phyloP scores from a whole-genome alignment of 352 stramenopile genomes.

The Phytophthora podocarpi region DNA sequence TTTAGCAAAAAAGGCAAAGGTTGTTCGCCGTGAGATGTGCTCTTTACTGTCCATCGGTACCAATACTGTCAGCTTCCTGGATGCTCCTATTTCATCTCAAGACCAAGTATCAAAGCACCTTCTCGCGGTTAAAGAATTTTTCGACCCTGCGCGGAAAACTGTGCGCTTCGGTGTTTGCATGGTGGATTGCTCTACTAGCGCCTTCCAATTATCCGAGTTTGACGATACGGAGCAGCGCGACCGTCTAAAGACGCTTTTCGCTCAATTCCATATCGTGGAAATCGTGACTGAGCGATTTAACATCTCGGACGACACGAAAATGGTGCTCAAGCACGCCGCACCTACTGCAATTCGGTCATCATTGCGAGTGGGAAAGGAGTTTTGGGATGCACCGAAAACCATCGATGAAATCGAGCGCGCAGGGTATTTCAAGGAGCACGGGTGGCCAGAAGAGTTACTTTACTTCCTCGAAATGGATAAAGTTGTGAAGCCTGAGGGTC shows the following conservation, averaged over 20 bases:
- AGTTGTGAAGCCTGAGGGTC: conserved; percentile 56
- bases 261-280: conserved; percentile 86
- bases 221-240: conserved; percentile 95
- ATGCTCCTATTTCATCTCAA: conserved; percentile 73
- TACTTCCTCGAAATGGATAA: conserved; percentile 78
- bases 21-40: conserved; percentile 96
- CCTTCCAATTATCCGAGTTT: conserved; percentile 97
- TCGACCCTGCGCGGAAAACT: conserved; percentile 58
- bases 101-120: conserved; percentile 59
- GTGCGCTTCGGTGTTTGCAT: conserved; percentile 94
- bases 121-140: conserved; percentile 72
- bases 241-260: conserved; percentile 95
- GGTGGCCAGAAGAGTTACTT: conserved; percentile 64
- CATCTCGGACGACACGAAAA: conserved; percentile 67
- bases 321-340: conserved; percentile 77
- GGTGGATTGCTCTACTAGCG: conserved; percentile 93
- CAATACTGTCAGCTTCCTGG: conserved; percentile 95
- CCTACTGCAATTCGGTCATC: conserved; percentile 67
- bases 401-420: conserved; percentile 90
- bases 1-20: conserved; percentile 78
- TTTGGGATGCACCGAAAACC: conserved; percentile 92
- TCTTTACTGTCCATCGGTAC: conserved; percentile 95
- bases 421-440: conserved; percentile 88
- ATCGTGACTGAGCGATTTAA: conserved; percentile 79
- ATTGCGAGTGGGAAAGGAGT: conserved; percentile 70